A percentile compares a stretch with the other conserved stretches of the same genome.
Evolutionary conservation across 2,329 filamentous ascomycete genomes (phyloP).

Genomic region (Pseudocercospora vitis): DNA sequence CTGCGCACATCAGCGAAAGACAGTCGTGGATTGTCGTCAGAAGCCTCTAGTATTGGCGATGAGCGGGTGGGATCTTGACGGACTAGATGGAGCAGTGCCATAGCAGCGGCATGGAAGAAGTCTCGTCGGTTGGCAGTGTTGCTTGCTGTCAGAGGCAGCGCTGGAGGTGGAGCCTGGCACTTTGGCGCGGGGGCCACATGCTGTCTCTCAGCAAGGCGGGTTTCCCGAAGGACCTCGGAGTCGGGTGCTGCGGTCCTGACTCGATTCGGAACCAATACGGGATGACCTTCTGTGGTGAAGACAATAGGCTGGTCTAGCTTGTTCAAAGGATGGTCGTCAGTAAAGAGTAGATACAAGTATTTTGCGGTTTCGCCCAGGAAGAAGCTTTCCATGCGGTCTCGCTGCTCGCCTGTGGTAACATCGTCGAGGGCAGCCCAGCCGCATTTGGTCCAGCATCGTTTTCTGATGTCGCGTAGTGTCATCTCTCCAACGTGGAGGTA

Average conservation of each 20-base stretch:
- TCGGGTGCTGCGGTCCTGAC: background rate
- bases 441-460: slow-evolving; percentile 84
- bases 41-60: slow-evolving; percentile 54
- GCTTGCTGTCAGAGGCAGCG: slow-evolving; percentile 70
- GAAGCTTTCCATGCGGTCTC: slow-evolving; percentile 97
- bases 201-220: slow-evolving; percentile 1
- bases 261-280: slow-evolving; percentile 66
- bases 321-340: slow-evolving; percentile 82
- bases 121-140: slow-evolving; percentile 76
- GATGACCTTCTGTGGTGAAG: slow-evolving; percentile 95
- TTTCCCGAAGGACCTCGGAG: slow-evolving; percentile 6
- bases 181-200: slow-evolving; percentile 45
- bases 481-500: slow-evolving; percentile 96
- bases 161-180: slow-evolving; percentile 64
- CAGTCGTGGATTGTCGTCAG: slow-evolving; percentile 52
- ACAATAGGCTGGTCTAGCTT: slow-evolving; percentile 82
- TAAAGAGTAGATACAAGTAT: slow-evolving; percentile 90
- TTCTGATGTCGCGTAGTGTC: slow-evolving; percentile 82
- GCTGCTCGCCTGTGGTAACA: slow-evolving; percentile 70
- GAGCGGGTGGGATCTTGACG: slow-evolving; percentile 44
- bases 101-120: slow-evolving; percentile 82
- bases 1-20: slow-evolving; percentile 57
- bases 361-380: slow-evolving; percentile 96
- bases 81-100: slow-evolving; percentile 78
- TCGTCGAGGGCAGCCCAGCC: slow-evolving; percentile 82